Evolutionary conservation across 495 filamentous ascomycete genomes (phyloP).

Genomic region (Friedmanniomyces endolithicus): DNA sequence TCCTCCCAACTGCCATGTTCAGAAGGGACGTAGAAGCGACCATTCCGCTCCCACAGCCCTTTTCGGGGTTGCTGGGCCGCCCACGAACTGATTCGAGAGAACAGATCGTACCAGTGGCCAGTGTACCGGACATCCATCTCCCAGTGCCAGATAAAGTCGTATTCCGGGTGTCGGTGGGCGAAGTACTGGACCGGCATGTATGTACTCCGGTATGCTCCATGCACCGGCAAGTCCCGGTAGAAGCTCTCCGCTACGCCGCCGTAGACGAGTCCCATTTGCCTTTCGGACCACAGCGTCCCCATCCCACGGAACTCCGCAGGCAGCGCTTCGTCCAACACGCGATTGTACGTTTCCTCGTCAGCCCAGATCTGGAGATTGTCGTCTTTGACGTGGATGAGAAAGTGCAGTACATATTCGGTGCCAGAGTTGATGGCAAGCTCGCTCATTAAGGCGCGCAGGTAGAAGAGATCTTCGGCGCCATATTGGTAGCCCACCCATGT

Average conservation of each 20-base stretch:
- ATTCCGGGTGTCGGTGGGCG: slow-evolving; percentile 78
- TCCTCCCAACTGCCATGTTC: slow-evolving; percentile 87
- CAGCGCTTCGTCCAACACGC: slow-evolving; percentile 55
- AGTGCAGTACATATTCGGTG: slow-evolving; percentile 51
- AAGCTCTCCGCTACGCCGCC: slow-evolving; percentile 64
- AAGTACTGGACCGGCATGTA: slow-evolving; percentile 94
- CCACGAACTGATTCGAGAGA: slow-evolving; percentile 62
- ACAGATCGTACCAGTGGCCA: slow-evolving; percentile 89
- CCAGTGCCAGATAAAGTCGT: slow-evolving; percentile 97
- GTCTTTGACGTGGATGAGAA: slow-evolving; percentile 56
- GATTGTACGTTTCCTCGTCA: slow-evolving; percentile 48
- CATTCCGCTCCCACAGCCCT: slow-evolving; percentile 85
- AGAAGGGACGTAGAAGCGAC: slow-evolving; percentile 79
- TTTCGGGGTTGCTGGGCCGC: slow-evolving; percentile 75
- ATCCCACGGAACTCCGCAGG: slow-evolving; percentile 82
- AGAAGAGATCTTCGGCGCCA: slow-evolving; percentile 33
- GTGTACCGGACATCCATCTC: slow-evolving; percentile 96
- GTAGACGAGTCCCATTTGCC: slow-evolving; percentile 82
- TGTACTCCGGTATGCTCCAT: slow-evolving; percentile 81
- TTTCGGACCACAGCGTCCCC: slow-evolving; percentile 80
- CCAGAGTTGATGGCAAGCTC: slow-evolving; percentile 52
- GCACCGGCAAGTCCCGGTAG: slow-evolving; percentile 61
- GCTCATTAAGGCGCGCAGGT: slow-evolving; percentile 44
- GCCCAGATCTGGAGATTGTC: slow-evolving; percentile 53
- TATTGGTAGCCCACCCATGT: slow-evolving; percentile 51